phyloP scores from a whole-genome alignment of 768 basidiomycete genomes.

The Neoboletus subvelutipes region DNA sequence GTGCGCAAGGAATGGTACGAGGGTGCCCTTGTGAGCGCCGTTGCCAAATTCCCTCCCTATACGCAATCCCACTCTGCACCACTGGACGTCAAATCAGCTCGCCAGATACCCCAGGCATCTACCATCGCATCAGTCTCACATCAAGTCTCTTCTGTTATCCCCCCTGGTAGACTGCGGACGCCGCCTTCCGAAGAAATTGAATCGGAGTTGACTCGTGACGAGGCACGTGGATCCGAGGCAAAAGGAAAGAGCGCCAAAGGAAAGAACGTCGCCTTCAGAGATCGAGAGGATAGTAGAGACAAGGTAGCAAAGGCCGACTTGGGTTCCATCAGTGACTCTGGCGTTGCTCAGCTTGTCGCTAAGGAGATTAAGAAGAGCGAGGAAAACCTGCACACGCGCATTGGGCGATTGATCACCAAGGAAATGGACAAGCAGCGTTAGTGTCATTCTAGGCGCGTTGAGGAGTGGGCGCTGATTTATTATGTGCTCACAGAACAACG shows the following conservation, averaged over 20 bases:
- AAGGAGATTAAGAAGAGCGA: conserved; percentile 84
- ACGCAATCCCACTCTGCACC: conserved; percentile 30
- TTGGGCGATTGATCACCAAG: conserved; percentile 77
- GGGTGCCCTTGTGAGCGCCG: conserved; percentile 52
- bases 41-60: conserved; percentile 62
- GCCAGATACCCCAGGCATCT: conserved; percentile 32
- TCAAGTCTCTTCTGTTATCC: conserved; percentile 21
- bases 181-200: conserved; percentile 78
- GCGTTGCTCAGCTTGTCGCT: conserved; percentile 56
- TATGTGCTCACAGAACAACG: conserved; percentile 60
- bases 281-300: conserved; percentile 50
- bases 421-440: conserved; percentile 90
- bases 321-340: conserved; percentile 47
- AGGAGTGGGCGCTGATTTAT: conserved; percentile 5
- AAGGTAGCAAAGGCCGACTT: conserved; percentile 28
- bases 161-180: conserved; percentile 53
- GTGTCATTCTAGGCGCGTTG: conserved; percentile 30
- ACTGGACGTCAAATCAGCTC: conserved; percentile 24
- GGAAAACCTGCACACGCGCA: conserved; percentile 70
- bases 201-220: conserved; percentile 60
- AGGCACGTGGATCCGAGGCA: conserved; percentile 48
- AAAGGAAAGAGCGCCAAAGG: conserved; percentile 50
- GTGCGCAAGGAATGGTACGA: conserved; percentile 87
- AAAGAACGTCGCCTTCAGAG: conserved; percentile 65
- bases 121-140: conserved; percentile 13